Percentiles rank a stretch among this genome's conserved stretches.
phyloP scores from a whole-genome alignment of 768 basidiomycete species.

The Termitomyces sp. region DNA sequence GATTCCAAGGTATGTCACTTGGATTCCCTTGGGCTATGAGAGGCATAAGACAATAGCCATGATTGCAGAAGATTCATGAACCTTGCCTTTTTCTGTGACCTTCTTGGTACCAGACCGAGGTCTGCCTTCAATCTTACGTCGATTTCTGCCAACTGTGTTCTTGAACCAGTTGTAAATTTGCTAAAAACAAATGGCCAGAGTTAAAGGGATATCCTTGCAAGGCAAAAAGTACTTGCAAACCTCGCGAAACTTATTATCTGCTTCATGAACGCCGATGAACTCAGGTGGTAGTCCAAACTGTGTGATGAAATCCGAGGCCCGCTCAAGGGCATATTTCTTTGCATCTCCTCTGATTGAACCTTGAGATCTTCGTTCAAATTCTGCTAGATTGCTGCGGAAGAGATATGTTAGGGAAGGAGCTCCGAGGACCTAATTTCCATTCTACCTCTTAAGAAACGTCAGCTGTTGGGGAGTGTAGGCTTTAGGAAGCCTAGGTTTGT shows the following conservation, averaged over 20 bases:
- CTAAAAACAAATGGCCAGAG: conserved; percentile 25
- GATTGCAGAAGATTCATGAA: not conserved
- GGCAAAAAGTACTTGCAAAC: conserved; percentile 23
- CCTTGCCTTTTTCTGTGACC: conserved; percentile 42
- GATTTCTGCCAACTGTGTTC: conserved; percentile 58
- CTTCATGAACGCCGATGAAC: conserved; percentile 48
- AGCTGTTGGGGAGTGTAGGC: conserved; percentile 62
- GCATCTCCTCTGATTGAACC: conserved; percentile 62
- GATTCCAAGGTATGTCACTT: conserved; percentile 30
- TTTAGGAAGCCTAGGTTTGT: conserved; percentile 61
- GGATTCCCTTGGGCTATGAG: conserved; percentile 13
- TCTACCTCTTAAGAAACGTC: conserved; percentile 46
- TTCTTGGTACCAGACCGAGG: conserved; percentile 45
- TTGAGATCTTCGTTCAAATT: conserved; percentile 55
- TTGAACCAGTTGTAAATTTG: conserved; percentile 77
- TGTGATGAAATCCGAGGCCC: conserved; percentile 54
- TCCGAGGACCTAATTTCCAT: conserved; percentile 2
- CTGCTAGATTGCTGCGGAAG: conserved; percentile 36
- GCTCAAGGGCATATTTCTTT: conserved; percentile 62
- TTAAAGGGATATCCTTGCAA: conserved; percentile 6
- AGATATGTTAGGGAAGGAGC: conserved; percentile 7
- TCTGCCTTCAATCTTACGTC: conserved; percentile 52
- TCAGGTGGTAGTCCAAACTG: conserved; percentile 55
- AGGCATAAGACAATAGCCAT: conserved; percentile 5
- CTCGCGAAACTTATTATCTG: conserved; percentile 58